phyloP scores from a whole-genome alignment of 345 rosid species.

The Eutrema japonicum region DNA sequence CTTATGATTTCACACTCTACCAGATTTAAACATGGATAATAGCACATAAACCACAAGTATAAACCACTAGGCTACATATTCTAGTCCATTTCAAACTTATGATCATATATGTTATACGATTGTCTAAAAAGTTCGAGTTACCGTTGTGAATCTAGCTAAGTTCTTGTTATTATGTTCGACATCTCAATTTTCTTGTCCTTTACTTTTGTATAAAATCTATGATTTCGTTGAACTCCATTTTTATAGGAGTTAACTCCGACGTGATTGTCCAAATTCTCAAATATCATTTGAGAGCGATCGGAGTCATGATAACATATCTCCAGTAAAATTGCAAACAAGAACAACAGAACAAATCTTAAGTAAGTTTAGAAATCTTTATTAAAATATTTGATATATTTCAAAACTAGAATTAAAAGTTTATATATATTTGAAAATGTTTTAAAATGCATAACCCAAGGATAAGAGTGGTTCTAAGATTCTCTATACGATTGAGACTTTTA shows the following conservation, averaged over 20 bases:
- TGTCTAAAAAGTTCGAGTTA: no score
- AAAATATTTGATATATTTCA: not conserved
- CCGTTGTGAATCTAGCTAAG: not conserved
- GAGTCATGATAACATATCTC: not conserved
- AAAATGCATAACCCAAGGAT: conserved; percentile 1
- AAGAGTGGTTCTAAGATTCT: conserved; percentile 11
- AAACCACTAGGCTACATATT: no score
- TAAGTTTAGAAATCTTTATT: not conserved
- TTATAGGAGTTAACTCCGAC: not conserved
- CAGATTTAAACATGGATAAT: no score
- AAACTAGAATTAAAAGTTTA: not conserved
- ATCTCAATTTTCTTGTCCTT: not conserved
- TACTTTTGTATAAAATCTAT: no score
- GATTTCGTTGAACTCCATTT: not conserved
- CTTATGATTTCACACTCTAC: no score
- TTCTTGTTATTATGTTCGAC: not conserved
- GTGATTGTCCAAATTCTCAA: not conserved
- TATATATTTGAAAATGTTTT: not conserved
- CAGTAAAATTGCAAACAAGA: not conserved
- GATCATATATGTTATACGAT: no score
- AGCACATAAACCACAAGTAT: no score
- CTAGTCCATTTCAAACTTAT: no score
- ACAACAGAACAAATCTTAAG: not conserved
- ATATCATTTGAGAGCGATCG: no score
- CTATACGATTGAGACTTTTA: not conserved